Evolutionary conservation across 352 stramenopile species (phyloP).

Genomic region (Pythium biforme): DNA sequence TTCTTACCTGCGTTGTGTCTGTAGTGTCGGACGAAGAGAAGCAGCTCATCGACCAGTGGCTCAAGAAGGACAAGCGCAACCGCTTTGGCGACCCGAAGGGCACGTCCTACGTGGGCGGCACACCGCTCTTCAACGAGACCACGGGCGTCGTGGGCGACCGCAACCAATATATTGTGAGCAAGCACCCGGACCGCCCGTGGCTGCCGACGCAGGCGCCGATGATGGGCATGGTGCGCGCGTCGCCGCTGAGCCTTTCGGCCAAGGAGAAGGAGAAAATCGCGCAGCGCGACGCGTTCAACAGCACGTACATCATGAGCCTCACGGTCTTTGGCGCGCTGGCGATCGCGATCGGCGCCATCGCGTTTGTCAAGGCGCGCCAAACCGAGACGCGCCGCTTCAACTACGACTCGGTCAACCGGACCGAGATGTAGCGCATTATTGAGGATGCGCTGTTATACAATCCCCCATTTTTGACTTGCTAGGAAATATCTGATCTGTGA

Average conservation of each 20-base stretch:
- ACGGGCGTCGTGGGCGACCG: conserved; percentile 50
- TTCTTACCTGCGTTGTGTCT: no score
- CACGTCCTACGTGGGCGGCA: conserved; percentile 69
- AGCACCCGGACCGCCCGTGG: conserved; percentile 64
- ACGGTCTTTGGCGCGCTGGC: conserved; percentile 28
- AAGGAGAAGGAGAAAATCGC: conserved; percentile 10
- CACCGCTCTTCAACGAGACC: conserved; percentile 77
- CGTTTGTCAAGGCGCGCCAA: conserved; percentile 34
- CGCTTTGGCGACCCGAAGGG: conserved; percentile 54
- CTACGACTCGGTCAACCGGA: conserved; percentile 53
- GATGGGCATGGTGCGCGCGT: conserved; percentile 21
- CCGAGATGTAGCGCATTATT: conserved; percentile 27
- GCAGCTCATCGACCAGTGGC: conserved; percentile 51
- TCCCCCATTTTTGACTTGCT: background rate
- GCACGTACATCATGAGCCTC: conserved; percentile 22
- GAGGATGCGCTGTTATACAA: background rate
- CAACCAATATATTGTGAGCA: conserved; percentile 66
- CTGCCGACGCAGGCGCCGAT: conserved; percentile 23
- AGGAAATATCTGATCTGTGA: background rate
- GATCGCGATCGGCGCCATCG: conserved; percentile 36
- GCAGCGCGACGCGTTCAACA: conserved; percentile 3
- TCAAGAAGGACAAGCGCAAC: conserved; percentile 54
- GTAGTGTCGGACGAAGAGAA: conserved; percentile 50
- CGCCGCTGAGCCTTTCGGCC: conserved; percentile 16
- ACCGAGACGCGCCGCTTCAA: conserved; percentile 37